Percentiles rank a stretch among this genome's conserved stretches.
Evolutionary conservation across 2,329 filamentous ascomycete species (phyloP).

Genomic region (Colletotrichum euphorbiae): DNA sequence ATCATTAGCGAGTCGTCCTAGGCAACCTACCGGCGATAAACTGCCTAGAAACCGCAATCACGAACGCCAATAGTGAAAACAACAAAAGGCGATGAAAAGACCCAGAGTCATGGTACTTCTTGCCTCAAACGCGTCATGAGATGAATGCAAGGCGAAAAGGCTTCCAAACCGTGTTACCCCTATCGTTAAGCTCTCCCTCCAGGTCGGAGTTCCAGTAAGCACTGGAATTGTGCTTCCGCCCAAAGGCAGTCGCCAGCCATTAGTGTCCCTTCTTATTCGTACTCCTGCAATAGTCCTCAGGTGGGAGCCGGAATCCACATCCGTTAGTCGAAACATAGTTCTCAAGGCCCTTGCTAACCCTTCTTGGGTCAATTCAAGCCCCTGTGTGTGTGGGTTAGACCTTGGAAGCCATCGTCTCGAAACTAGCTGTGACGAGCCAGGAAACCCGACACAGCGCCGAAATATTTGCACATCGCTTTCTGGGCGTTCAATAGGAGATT

Average conservation of each 20-base stretch:
- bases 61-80: neutral
- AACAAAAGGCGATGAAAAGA: neutral
- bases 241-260: too few relatives aligned
- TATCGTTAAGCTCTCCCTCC: too few relatives aligned
- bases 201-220: too few relatives aligned
- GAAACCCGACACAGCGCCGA: neutral
- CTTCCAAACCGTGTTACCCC: too few relatives aligned
- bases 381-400: too few relatives aligned
- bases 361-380: neutral
- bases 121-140: neutral
- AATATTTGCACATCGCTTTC: too few relatives aligned
- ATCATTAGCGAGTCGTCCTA: neutral
- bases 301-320: neutral
- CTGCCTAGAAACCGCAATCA: neutral
- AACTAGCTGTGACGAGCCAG: neutral
- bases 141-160: neutral
- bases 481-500: too few relatives aligned
- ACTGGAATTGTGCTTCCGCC: too few relatives aligned
- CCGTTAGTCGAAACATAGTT: neutral
- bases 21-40: neutral
- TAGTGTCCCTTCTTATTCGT: too few relatives aligned
- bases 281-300: too few relatives aligned
- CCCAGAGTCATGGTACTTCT: neutral
- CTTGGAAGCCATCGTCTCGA: neutral
- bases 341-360: neutral